These are phyloP conservation scores for Alectoria sarmentosa DNA, from an alignment of 495 filamentous ascomycete genomes.

Conservation along the genomic window DNA sequence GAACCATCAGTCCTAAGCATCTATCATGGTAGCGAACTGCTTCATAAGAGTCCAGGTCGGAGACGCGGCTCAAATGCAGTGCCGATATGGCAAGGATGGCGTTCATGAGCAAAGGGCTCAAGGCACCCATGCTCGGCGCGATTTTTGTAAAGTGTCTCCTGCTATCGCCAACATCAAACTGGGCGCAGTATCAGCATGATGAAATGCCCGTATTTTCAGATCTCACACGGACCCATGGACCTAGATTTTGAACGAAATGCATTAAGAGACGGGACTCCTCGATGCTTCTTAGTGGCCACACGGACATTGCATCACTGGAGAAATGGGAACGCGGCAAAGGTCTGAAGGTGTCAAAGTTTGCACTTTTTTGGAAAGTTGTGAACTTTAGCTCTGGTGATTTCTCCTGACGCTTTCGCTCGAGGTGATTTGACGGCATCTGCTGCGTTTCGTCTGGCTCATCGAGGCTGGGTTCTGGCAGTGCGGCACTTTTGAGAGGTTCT, in stretches of 20 bases:
- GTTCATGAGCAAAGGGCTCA: slow-evolving; percentile 15
- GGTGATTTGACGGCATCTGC: background rate
- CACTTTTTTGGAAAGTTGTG: background rate
- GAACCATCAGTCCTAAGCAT: slow-evolving; percentile 16
- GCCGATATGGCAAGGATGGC: slow-evolving; percentile 18
- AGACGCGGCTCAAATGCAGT: slow-evolving; percentile 13
- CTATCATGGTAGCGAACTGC: slow-evolving; percentile 17
- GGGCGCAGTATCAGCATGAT: background rate
- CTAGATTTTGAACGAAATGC: slow-evolving; percentile 11
- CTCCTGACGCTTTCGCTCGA: background rate
- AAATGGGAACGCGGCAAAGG: background rate
- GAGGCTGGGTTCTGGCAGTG: background rate
- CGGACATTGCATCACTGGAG: background rate
- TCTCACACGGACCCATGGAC: slow-evolving; percentile 8
- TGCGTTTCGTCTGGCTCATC: background rate
- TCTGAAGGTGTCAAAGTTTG: background rate
- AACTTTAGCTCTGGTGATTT: background rate
- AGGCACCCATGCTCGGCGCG: slow-evolving; percentile 10
- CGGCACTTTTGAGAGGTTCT: background rate
- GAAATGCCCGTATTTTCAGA: too few species aligned
- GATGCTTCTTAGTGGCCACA: slow-evolving; percentile 7
- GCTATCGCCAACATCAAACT: slow-evolving; percentile 18
- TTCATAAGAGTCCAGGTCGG: slow-evolving; percentile 8
- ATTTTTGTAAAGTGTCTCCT: slow-evolving; percentile 17
- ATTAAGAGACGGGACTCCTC: slow-evolving; percentile 14